Percentiles rank a stretch among this genome's conserved stretches.
Conservation (phyloP, 2,329 filamentous ascomycete species). For the Tolypocladium ophioglossoides region DNA sequence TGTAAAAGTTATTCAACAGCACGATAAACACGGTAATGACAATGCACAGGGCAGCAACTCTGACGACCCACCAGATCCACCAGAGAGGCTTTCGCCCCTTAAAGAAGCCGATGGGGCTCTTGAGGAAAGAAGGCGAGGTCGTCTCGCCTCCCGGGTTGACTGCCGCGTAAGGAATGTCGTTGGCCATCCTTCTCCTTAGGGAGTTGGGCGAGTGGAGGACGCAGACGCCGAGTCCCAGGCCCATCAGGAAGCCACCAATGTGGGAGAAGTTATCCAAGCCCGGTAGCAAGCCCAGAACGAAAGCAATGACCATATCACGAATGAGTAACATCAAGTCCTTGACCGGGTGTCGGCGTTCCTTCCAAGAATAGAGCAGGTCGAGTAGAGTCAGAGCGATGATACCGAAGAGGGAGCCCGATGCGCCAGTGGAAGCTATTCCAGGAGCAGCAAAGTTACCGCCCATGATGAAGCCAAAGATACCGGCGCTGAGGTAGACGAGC, state of each 20-base stretch:
- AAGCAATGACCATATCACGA: constrained; percentile 78
- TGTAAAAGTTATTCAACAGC: constrained; percentile 85
- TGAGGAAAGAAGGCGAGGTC: constrained; percentile 43
- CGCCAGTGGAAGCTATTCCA: constrained; percentile 74
- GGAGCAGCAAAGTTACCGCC: constrained; percentile 86
- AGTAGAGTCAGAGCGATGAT: constrained; percentile 81
- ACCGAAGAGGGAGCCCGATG: constrained; percentile 84
- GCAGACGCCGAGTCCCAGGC: constrained; percentile 74
- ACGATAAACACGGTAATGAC: constrained; percentile 79
- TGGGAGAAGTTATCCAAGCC: constrained; percentile 96
- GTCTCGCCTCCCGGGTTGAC: constrained; percentile 43
- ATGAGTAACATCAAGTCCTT: constrained; percentile 83
- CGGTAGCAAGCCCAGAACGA: constrained; percentile 83
- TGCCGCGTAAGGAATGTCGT: constrained; percentile 60
- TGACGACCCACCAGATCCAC: constrained; percentile 95
- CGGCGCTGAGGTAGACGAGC: constrained; percentile 79
- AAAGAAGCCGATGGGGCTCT: constrained; percentile 68
- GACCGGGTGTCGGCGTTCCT: constrained; percentile 61
- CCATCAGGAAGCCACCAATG: constrained; percentile 92
- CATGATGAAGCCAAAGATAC: constrained; percentile 92
- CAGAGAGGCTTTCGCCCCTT: constrained; percentile 85
- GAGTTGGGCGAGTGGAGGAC: constrained; percentile 80
- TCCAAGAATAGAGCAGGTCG: constrained; percentile 90
- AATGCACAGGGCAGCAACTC: constrained; percentile 66
- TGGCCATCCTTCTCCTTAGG: constrained; percentile 62